These are phyloP conservation scores for Triticum urartu DNA, from an alignment of 176 grass and related monocot genomes.

Conservation along the genomic window DNA sequence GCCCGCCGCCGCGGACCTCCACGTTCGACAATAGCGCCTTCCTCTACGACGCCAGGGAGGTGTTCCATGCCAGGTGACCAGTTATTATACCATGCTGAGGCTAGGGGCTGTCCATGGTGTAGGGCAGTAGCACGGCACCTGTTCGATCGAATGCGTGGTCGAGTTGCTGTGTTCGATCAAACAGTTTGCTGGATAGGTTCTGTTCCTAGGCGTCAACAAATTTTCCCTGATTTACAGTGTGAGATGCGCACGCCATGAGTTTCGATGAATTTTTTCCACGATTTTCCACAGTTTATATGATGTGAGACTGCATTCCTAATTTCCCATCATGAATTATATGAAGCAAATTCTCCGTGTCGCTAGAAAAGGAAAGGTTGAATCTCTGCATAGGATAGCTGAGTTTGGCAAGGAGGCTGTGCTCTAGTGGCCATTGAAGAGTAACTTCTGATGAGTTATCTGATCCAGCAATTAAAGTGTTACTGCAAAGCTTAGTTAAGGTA, in stretches of 20 bases:
- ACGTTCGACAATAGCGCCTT: not conserved
- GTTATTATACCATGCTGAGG: not conserved
- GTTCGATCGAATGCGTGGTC: slow-evolving; percentile 2
- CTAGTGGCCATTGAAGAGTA: too few species aligned
- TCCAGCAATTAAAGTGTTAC: too few species aligned
- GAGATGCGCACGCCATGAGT: not conserved
- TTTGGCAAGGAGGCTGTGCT: slow-evolving; percentile 23
- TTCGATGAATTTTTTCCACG: not conserved
- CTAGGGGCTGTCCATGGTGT: not conserved
- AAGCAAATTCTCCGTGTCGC: not conserved
- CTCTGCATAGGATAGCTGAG: not conserved
- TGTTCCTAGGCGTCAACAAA: not conserved
- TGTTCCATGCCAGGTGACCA: not conserved
- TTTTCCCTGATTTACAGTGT: not conserved
- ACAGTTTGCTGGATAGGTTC: not conserved
- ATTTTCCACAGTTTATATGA: too few species aligned
- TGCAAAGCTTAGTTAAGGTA: not conserved
- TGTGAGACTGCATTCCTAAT: not conserved
- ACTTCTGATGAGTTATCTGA: too few species aligned
- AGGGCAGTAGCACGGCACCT: not conserved
- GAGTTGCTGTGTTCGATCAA: not conserved
- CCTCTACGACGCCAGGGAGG: not conserved
- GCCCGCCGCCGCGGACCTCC: not conserved
- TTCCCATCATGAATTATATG: not conserved
- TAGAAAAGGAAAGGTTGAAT: not conserved